phyloP scores from a whole-genome alignment of 2,329 filamentous ascomycete genomes.

The Nemania sp. region DNA sequence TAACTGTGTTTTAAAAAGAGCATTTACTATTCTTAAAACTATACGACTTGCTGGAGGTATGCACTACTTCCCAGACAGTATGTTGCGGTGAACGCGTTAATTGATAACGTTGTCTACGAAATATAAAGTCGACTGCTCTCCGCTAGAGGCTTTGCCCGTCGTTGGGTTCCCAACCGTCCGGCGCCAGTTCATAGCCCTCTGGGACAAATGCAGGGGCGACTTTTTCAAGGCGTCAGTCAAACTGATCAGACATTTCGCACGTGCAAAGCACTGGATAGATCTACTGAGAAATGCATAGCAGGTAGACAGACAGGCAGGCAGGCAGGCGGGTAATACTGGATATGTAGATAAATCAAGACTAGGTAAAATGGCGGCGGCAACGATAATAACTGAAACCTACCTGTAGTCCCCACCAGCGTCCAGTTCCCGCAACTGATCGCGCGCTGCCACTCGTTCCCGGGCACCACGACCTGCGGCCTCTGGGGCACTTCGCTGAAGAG shows the following conservation, averaged over 20 bases:
- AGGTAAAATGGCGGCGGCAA: background rate
- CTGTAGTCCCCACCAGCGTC: slow-evolving; percentile 60
- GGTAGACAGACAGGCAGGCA: background rate
- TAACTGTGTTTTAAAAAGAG: too few species aligned
- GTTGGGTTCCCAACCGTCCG: slow-evolving; percentile 45
- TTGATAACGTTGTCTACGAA: too few species aligned
- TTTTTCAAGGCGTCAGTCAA: slow-evolving; percentile 27
- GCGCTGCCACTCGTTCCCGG: slow-evolving; percentile 59
- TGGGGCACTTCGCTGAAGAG: slow-evolving; percentile 55
- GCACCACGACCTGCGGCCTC: slow-evolving; percentile 58
- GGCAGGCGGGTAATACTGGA: background rate
- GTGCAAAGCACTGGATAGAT: too few species aligned
- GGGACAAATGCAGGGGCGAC: slow-evolving; percentile 48
- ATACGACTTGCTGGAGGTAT: too few species aligned
- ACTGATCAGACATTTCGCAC: background rate
- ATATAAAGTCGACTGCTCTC: too few species aligned
- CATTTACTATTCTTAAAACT: too few species aligned
- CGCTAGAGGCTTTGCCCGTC: background rate
- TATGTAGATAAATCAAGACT: background rate
- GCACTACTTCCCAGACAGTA: too few species aligned
- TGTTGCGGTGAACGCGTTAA: too few species aligned
- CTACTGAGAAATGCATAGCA: background rate
- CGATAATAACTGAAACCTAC: slow-evolving; percentile 38
- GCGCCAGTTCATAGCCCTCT: slow-evolving; percentile 44
- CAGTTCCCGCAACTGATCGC: slow-evolving; percentile 60